A percentile compares a stretch with the other conserved stretches of the same genome.
phyloP scores from a whole-genome alignment of 441 rosid species.

The Lepidium campestre region DNA sequence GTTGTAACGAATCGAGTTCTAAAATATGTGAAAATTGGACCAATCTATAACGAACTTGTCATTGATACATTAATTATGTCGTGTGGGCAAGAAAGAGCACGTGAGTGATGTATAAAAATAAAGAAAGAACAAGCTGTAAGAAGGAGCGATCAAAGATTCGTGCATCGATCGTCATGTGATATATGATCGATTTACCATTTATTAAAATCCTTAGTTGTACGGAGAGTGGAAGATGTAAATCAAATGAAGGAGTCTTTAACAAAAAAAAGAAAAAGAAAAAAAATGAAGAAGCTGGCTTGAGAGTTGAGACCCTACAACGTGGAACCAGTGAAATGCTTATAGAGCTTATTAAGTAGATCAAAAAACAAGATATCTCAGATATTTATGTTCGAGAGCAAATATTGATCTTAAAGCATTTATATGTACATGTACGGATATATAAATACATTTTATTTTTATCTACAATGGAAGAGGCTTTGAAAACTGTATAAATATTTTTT shows the following conservation, averaged over 20 bases:
- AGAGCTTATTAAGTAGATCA: background rate
- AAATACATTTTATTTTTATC: too few relatives aligned
- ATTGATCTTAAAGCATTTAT: background rate
- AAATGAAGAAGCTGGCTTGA: conserved; percentile 1
- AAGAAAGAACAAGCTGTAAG: background rate
- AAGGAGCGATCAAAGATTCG: conserved; percentile 21
- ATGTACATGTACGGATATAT: too few relatives aligned
- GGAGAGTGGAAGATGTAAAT: background rate
- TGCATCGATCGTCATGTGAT: conserved; percentile 26
- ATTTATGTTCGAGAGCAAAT: background rate
- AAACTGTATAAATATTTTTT: too few relatives aligned
- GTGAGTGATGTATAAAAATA: conserved; percentile 4
- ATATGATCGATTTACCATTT: background rate
- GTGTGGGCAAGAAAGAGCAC: conserved; percentile 4
- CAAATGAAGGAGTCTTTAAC: too few relatives aligned
- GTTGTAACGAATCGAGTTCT: background rate
- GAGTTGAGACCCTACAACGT: conserved; percentile 27
- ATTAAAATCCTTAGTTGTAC: background rate
- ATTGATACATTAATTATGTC: background rate
- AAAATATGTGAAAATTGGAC: background rate
- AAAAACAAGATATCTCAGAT: background rate
- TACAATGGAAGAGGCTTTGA: too few relatives aligned
- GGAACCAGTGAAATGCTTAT: conserved; percentile 3
- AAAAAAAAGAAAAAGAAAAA: background rate
- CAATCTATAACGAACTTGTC: conserved; percentile 5